Conservation (phyloP, 768 basidiomycete species). For the Collybia nuda region DNA sequence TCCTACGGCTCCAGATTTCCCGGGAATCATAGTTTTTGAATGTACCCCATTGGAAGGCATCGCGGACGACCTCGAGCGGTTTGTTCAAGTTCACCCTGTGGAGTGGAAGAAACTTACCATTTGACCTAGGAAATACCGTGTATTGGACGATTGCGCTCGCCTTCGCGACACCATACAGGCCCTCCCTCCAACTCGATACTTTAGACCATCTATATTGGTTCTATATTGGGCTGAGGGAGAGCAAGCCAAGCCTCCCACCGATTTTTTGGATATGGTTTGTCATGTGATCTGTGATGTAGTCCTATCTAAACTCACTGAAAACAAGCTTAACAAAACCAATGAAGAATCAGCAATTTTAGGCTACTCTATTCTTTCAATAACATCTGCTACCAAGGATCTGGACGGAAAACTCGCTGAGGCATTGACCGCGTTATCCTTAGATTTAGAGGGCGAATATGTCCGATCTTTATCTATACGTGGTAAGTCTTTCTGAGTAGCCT, state of each 20-base stretch:
- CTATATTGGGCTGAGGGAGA: slow-evolving; percentile 58
- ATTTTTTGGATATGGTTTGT: slow-evolving; percentile 64
- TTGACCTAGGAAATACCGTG: slow-evolving; percentile 58
- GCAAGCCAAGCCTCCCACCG: slow-evolving; percentile 34
- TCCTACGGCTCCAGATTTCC: slow-evolving; percentile 34
- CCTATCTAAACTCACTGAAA: slow-evolving; percentile 2
- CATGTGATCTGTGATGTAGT: neutral
- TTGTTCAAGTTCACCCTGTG: slow-evolving; percentile 12
- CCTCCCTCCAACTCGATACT: slow-evolving; percentile 56
- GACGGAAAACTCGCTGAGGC: slow-evolving; percentile 53
- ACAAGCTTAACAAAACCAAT: slow-evolving; percentile 50
- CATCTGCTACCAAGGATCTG: slow-evolving; percentile 51
- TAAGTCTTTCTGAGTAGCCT: slow-evolving; percentile 17
- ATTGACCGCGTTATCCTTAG: slow-evolving; percentile 44
- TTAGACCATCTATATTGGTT: slow-evolving; percentile 59
- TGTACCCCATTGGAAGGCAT: slow-evolving; percentile 65
- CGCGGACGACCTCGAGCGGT: slow-evolving; percentile 70
- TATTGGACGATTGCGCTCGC: slow-evolving; percentile 71
- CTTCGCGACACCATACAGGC: slow-evolving; percentile 61
- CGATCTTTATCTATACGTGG: slow-evolving; percentile 45
- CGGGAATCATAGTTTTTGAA: slow-evolving; percentile 76
- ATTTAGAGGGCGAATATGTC: slow-evolving; percentile 58
- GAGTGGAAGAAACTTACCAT: slow-evolving; percentile 3
- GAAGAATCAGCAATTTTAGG: slow-evolving; percentile 38
- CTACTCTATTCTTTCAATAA: slow-evolving; percentile 47